phyloP scores from a whole-genome alignment of 495 filamentous ascomycete genomes.

The Neurospora discreta region DNA sequence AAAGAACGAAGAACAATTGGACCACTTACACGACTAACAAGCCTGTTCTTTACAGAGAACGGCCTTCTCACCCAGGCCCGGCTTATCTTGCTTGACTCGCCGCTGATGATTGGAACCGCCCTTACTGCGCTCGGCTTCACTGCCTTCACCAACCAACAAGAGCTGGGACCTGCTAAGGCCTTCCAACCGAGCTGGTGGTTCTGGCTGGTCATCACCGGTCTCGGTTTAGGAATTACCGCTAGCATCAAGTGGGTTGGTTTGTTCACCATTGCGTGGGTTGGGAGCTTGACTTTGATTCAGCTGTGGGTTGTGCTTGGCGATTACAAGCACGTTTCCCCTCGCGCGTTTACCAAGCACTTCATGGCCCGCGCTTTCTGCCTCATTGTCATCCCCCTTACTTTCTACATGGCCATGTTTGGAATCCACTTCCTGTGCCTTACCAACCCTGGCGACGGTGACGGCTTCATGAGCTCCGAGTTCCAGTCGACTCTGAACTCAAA shows the following conservation, averaged over 20 bases:
- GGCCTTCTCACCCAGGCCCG: constrained; percentile 89
- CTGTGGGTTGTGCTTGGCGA: constrained; percentile 93
- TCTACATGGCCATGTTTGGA: constrained; percentile 92
- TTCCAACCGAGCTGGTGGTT: constrained; percentile 94
- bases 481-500: constrained; percentile 95
- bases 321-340: constrained; percentile 65
- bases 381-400: constrained; percentile 76
- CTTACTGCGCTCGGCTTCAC: constrained; percentile 85
- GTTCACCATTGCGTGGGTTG: constrained; percentile 98
- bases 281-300: constrained; percentile 78
- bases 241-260: constrained; percentile 99
- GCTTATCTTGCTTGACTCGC: constrained; percentile 90
- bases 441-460: constrained; percentile 94
- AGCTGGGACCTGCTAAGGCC: constrained; percentile 76
- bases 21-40: neutral
- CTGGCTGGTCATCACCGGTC: constrained; percentile 80
- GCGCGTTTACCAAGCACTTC: constrained; percentile 89
- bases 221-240: constrained; percentile 79
- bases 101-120: constrained; percentile 85
- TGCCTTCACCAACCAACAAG: constrained; percentile 93
- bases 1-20: constrained; percentile 8
- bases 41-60: constrained; percentile 53
- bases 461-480: constrained; percentile 99
- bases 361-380: constrained; percentile 85
- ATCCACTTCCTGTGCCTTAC: constrained; percentile 89